phyloP scores from a whole-genome alignment of 768 basidiomycete species.

The Cubamyces lactineus region DNA sequence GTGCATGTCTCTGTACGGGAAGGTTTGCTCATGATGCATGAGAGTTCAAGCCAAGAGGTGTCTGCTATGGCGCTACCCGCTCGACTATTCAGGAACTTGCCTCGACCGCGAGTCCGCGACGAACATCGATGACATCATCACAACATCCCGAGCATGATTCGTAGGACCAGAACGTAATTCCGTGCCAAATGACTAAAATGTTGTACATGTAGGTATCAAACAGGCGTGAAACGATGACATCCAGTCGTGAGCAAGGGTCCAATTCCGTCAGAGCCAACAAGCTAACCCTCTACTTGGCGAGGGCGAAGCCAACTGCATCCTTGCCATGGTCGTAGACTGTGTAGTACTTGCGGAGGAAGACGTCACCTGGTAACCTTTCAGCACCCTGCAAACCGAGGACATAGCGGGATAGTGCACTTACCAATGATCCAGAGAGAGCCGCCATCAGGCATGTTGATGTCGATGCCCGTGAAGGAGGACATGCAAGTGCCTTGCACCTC shows the following conservation, averaged over 20 bases:
- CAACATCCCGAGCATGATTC: not conserved
- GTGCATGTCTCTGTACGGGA: not conserved
- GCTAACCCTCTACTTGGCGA: conserved; percentile 34
- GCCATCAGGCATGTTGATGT: conserved; percentile 77
- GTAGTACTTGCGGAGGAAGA: conserved; percentile 89
- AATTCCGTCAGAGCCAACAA: not conserved
- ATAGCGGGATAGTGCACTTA: conserved; percentile 36
- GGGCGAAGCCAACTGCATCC: conserved; percentile 85
- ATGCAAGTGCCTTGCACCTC: conserved; percentile 93
- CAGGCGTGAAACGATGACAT: not conserved
- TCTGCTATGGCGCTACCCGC: not conserved
- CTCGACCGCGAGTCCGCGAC: not conserved
- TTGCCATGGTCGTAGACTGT: conserved; percentile 85
- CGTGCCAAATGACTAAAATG: conserved; percentile 3
- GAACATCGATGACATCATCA: conserved; percentile 4
- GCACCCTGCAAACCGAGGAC: not conserved
- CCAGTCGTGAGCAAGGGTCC: not conserved
- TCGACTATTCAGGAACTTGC: conserved; percentile 6
- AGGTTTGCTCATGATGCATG: not conserved
- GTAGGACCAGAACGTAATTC: conserved; percentile 2
- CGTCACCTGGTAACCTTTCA: conserved; percentile 57
- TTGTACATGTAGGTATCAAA: conserved; percentile 25
- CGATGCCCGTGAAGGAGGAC: conserved; percentile 89
- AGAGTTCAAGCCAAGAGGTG: not conserved
- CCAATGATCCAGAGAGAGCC: conserved; percentile 90